A percentile compares a stretch with the other conserved stretches of the same genome.
These are phyloP conservation scores for Furcasterigmium furcatum DNA, from an alignment of 2,329 filamentous ascomycete species.

Conservation along the genomic window DNA sequence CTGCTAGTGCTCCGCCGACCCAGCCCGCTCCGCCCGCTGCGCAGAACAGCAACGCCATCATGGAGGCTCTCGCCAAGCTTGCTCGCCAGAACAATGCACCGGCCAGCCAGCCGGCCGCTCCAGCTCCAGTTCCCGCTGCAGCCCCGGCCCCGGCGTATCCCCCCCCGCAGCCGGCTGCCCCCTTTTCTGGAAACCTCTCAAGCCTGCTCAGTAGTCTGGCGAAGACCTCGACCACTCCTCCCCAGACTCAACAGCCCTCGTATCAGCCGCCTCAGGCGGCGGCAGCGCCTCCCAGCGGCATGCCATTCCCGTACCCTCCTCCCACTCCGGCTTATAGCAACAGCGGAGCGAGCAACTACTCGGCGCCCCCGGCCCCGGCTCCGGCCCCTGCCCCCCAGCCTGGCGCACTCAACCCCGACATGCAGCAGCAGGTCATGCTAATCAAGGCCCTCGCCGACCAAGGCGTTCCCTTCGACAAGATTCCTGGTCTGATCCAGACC, in stretches of 20 bases:
- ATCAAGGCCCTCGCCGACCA: constrained; percentile 74
- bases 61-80: constrained; percentile 78
- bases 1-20: constrained; percentile 28
- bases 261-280: background rate
- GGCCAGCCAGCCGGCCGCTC: constrained; percentile 26
- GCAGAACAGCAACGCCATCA: constrained; percentile 57
- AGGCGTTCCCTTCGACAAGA: constrained; percentile 75
- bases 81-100: constrained; percentile 65
- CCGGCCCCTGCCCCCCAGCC: constrained; percentile 26
- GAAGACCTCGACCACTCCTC: background rate
- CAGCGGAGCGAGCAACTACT: background rate
- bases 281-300: constrained; percentile 6
- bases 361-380: constrained; percentile 19
- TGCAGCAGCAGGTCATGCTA: constrained; percentile 70
- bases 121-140: background rate
- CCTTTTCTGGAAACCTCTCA: background rate
- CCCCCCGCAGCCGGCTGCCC: background rate
- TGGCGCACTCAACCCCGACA: constrained; percentile 44
- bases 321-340: background rate
- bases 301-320: constrained; percentile 40
- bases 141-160: background rate
- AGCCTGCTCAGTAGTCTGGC: constrained; percentile 1
- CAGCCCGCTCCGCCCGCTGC: constrained; percentile 29
- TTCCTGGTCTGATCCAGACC: constrained; percentile 55
- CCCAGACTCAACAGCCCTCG: background rate